These are phyloP conservation scores for Candida patagonica DNA, from an alignment of 805 yeast genomes.

Conservation along the genomic window DNA sequence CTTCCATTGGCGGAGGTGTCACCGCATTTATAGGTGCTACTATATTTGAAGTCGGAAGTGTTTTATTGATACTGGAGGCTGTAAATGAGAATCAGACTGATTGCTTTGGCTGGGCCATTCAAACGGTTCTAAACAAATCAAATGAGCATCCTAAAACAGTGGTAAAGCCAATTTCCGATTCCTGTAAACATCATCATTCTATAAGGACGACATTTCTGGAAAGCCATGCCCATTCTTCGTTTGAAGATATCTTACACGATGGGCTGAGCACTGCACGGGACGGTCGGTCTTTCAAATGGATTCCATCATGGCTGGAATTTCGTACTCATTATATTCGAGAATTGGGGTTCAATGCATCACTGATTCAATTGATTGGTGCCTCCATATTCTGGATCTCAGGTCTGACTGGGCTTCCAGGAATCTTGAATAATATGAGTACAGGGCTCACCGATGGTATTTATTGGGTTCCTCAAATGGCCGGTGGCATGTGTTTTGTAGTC, in stretches of 20 bases:
- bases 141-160: neutral
- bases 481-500: constrained; percentile 10
- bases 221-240: neutral
- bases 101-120: constrained; percentile 14
- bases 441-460: constrained; percentile 9
- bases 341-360: constrained; percentile 10
- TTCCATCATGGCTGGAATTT: constrained; percentile 8
- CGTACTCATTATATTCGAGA: constrained; percentile 8
- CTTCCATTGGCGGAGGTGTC: constrained; percentile 10
- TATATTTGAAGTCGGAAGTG: constrained; percentile 12
- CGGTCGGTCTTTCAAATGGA: constrained; percentile 12
- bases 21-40: constrained; percentile 15
- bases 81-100: constrained; percentile 10
- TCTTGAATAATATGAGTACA: constrained; percentile 9
- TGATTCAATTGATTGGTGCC: constrained; percentile 9
- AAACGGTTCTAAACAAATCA: no score
- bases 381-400: constrained; percentile 12
- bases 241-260: no score
- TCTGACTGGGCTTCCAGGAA: constrained; percentile 13
- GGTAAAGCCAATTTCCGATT: no score
- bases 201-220: neutral
- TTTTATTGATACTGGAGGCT: constrained; percentile 13
- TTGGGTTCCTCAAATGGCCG: constrained; percentile 14
- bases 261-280: neutral
- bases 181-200: neutral